These are phyloP conservation scores for Senecio squalidus DNA, from an alignment of 140 eudicot genomes.

Conservation along the genomic window DNA sequence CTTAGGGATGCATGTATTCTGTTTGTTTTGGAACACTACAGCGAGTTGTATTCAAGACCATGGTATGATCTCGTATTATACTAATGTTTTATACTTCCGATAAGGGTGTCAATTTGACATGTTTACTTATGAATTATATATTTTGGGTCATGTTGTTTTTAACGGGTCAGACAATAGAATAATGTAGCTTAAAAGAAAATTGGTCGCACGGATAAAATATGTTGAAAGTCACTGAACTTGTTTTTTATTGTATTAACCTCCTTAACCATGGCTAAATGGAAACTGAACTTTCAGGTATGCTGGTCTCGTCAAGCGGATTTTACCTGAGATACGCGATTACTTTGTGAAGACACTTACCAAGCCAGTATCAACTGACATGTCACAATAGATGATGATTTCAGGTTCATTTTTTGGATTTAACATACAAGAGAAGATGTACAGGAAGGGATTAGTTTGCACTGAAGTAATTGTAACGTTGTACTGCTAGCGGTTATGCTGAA, in stretches of 20 bases:
- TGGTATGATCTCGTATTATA: conserved; percentile 42
- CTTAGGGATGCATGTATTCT: conserved; percentile 63
- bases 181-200: background rate
- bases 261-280: background rate
- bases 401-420: background rate
- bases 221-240: background rate
- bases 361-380: background rate
- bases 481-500: background rate
- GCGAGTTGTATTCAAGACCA: conserved; percentile 39
- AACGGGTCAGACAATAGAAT: background rate
- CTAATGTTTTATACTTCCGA: background rate
- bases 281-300: background rate
- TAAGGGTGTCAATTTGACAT: background rate
- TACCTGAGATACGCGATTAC: background rate
- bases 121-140: background rate
- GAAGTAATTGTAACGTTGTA: background rate
- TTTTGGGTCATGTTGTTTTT: background rate
- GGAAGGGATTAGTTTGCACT: background rate
- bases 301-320: background rate
- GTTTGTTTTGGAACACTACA: conserved; percentile 61
- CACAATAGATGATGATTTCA: background rate
- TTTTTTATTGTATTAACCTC: background rate
- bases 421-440: background rate
- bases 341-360: background rate
- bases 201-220: background rate